Conservation (phyloP, 345 rosid species). For the Capsella bursapastoris region DNA sequence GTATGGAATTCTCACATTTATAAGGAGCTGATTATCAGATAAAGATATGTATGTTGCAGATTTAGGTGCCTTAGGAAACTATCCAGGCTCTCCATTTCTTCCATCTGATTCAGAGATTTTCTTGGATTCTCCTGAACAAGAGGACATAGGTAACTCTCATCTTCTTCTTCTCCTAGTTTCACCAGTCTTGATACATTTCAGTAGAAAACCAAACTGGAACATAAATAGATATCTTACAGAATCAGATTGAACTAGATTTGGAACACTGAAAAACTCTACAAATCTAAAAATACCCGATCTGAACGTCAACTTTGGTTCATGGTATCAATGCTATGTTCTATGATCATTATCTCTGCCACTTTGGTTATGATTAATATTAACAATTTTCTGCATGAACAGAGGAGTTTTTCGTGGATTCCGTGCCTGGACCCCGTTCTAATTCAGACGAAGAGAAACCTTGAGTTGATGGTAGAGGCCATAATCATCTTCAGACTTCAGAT, state of each 20-base stretch:
- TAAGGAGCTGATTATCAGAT: constrained; percentile 30
- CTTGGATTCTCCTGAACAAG: constrained; percentile 90
- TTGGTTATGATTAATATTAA: not conserved
- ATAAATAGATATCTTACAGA: not conserved
- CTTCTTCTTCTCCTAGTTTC: constrained; percentile 19
- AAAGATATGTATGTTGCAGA: constrained; percentile 58
- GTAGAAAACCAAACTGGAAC: not conserved
- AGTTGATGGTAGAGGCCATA: constrained; percentile 36
- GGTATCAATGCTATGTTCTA: not conserved
- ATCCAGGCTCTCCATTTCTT: constrained; percentile 96
- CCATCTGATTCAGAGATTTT: constrained; percentile 96
- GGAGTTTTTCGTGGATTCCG: constrained; percentile 91
- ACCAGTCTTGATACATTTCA: constrained; percentile 4
- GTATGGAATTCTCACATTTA: not conserved
- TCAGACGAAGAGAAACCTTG: constrained; percentile 90
- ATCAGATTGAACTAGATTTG: not conserved
- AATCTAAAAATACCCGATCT: not conserved
- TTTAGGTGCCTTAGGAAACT: constrained; percentile 89
- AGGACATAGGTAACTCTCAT: constrained; percentile 73
- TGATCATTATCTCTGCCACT: not conserved
- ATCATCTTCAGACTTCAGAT: constrained; percentile 30
- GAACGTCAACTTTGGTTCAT: not conserved
- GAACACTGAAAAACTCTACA: not conserved
- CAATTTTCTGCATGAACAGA: constrained; percentile 47
- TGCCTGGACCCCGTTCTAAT: constrained; percentile 76